phyloP scores from a whole-genome alignment of 345 rosid species.

The Linum tenue region DNA sequence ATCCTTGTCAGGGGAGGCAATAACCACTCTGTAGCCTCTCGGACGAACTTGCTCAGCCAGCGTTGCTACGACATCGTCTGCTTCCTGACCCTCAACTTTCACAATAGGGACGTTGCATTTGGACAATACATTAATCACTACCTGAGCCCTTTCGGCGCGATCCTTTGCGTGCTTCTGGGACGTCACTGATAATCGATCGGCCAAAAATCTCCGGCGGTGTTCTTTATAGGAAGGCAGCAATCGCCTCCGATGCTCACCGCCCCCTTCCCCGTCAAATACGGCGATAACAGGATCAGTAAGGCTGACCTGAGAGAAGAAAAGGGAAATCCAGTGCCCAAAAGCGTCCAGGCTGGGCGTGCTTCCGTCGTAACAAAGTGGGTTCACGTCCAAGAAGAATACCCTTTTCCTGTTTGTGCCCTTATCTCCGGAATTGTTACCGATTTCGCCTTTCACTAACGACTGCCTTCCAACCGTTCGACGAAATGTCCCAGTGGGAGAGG shows the following conservation, averaged over 20 bases:
- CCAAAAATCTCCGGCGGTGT: conserved; percentile 42
- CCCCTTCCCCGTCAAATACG: conserved; percentile 79
- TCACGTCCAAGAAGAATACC: conserved; percentile 83
- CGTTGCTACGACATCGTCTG: conserved; percentile 89
- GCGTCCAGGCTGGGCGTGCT: conserved; percentile 61
- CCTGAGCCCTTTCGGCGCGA: conserved; percentile 31
- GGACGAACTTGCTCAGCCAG: conserved; percentile 55
- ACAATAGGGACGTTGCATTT: conserved; percentile 84
- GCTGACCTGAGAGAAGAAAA: conserved; percentile 78
- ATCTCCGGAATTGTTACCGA: conserved; percentile 8
- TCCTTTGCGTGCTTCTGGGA: conserved; percentile 28
- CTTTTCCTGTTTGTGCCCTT: conserved; percentile 40
- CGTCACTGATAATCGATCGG: conserved; percentile 17
- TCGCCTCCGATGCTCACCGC: conserved; percentile 52
- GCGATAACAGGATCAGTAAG: conserved; percentile 76
- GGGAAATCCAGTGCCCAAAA: conserved; percentile 74
- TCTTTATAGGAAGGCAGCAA: conserved; percentile 84
- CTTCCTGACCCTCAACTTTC: conserved; percentile 68
- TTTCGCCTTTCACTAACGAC: conserved; percentile 9
- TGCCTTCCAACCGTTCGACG: conserved; percentile 38
- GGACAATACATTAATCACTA: conserved; percentile 46
- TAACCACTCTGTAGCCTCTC: conserved; percentile 52
- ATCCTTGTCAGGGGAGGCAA: conserved; percentile 97
- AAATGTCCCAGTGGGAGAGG: conserved; percentile 28
- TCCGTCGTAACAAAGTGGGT: conserved; percentile 80